A percentile compares a stretch with the other conserved stretches of the same genome.
These are phyloP conservation scores for Dictyostelium purpureum DNA, from an alignment of 78 protist species.

Conservation along the genomic window DNA sequence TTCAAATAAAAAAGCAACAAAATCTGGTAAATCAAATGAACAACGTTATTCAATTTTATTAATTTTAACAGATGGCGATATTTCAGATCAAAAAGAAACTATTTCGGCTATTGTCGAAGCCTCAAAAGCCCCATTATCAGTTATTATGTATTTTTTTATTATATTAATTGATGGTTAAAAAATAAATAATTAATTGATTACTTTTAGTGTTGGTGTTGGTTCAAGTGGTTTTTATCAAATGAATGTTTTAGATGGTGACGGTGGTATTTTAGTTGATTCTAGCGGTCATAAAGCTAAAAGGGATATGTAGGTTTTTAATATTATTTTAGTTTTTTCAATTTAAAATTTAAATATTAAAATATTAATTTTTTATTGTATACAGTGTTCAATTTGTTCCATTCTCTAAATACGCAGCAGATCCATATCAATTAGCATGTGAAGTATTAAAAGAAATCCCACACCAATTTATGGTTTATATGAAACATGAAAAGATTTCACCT, in stretches of 20 bases:
- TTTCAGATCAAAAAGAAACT: slow-evolving; percentile 75
- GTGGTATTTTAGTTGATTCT: background rate
- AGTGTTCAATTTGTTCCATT: slow-evolving; percentile 88
- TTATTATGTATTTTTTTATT: too few relatives aligned
- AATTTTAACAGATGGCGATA: slow-evolving; percentile 83
- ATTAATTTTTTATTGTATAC: too few relatives aligned
- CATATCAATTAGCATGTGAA: slow-evolving; percentile 9
- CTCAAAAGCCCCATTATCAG: slow-evolving; percentile 30
- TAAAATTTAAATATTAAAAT: too few relatives aligned
- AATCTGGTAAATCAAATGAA: background rate
- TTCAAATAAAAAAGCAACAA: background rate
- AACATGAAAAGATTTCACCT: background rate
- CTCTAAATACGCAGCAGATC: slow-evolving; percentile 7
- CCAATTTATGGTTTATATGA: slow-evolving; percentile 27
- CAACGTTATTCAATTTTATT: slow-evolving; percentile 59
- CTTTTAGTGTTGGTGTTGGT: slow-evolving; percentile 92
- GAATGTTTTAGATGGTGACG: slow-evolving; percentile 88
- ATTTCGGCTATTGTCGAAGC: background rate
- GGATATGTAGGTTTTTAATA: too few relatives aligned
- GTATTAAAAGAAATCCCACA: slow-evolving; percentile 71
- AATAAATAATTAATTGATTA: too few relatives aligned
- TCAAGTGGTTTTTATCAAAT: slow-evolving; percentile 73
- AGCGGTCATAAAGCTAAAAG: background rate
- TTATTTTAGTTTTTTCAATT: too few relatives aligned
- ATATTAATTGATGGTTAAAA: too few relatives aligned